Evolutionary conservation across 192 early-diverging fungal genomes (phyloP), one percentile per base, ranked within the genome.

Genomic region (Nowakowskiella sp.): DNA sequence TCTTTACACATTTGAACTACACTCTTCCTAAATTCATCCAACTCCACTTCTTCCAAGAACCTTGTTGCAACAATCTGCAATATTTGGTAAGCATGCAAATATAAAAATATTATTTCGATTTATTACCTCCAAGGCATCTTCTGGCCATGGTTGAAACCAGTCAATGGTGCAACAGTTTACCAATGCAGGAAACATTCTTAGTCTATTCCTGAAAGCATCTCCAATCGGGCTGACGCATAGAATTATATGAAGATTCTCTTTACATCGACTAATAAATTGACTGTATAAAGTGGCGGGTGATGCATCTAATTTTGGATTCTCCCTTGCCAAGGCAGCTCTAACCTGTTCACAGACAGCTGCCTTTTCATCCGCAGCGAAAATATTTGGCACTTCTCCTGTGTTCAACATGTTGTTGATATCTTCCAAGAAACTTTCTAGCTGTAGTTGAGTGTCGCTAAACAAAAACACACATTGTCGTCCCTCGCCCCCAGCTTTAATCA

Each of bases 321-420:
- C 76, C 42, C 65, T 75, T 3, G 57, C 51, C 6, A 78, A 33
- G 3, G 70, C 76, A 30, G 56, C 67, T 5, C 76, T 53, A 8
- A 78, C 76, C 44, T 63, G 62, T 57, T 80, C 76, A 44, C 68
- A 68, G 7, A 68, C 74, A 6, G 68, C 72, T 2, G 71, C 77
- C 59, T 78, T 80, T 61, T 80, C 77, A 55, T 80, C 77, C 7
- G 70, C 47, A 13, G 74, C 60, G 47, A 80, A 80, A 25, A 80
- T 70, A 46, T 80, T 80, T 10, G 77, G 77, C 10, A 80, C 76
- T 53, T 80, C 77, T 39, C 77, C 77, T 10, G 77, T 74, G 58
- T 80, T 80, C 32, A 80, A 62, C 67, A 80, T 78, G 55, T 80
- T 80, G 64, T 80, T 80, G 49, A 80, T 80, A 46, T 80, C 77